Evolutionary conservation across 768 basidiomycete genomes (phyloP), one percentile per base, ranked within the genome.

Genomic region (Lactarius pseudohatsudake): DNA sequence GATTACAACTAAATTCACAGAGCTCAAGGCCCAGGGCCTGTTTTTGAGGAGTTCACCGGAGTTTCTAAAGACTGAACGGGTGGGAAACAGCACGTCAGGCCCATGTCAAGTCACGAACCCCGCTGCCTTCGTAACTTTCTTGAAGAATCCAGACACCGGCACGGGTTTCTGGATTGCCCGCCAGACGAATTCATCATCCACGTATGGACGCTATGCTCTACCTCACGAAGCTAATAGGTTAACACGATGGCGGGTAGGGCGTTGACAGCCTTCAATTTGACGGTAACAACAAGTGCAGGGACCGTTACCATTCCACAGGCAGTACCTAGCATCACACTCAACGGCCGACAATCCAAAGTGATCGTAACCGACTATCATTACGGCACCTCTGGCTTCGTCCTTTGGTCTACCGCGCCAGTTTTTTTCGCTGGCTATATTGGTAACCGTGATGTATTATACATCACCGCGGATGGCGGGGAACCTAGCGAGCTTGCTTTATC

Each of bases 31-130:
- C 22, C 85, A 94, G 72, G 87, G 84, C 20, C 74, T 92, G 20
- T 94, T 94, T 81, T 76, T 94, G 22, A 86, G 92, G 32, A 90
- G 88, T 69, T 88, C 90, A 0, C 87, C 85, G 0, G 88, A 89
- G 57, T 91, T 94, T 73, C 85, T 86, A 76, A 90, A 92, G 77
- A 94, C 92, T 0, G 82, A 91, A 68, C 84, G 86, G 81, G 78
- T 92, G 26, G 87, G 85, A 4, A 83, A 90, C 70, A 81, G 85
- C 28, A 82, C 80, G 28, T 83, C 79, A 15, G 85, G 85, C 43
- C 75, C 75, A 15, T 80, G 82, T 30, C 71, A 68, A 0, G 72
- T 80, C 53, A 75, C 77, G n/a, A 82, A 83, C 64, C 65, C 81
- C 0, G 79, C 78, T 3, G 83, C 81, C 4, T 89, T 86, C 67